Evolutionary conservation across 805 yeast genomes (phyloP).

Genomic region (Kazachstania kunashirensis): DNA sequence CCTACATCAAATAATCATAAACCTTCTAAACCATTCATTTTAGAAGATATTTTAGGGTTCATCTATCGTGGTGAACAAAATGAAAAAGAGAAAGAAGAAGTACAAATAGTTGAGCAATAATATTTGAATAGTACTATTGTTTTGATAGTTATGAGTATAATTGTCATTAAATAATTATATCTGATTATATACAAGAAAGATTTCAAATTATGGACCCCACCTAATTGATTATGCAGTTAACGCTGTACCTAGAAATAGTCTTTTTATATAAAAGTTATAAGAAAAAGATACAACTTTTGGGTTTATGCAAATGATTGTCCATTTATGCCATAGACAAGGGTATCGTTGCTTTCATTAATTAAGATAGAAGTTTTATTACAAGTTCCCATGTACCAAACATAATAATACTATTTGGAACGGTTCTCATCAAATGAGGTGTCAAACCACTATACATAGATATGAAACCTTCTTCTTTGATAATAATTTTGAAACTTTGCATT

Average conservation of each 20-base stretch:
- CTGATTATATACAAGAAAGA: too few relatives aligned
- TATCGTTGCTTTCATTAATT: background rate
- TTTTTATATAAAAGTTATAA: too few relatives aligned
- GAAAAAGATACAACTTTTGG: background rate
- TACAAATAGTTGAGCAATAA: background rate
- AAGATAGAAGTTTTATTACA: conserved; percentile 49
- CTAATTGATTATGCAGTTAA: too few relatives aligned
- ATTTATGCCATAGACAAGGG: background rate
- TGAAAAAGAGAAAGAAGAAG: background rate
- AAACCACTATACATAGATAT: conserved; percentile 93
- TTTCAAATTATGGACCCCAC: too few relatives aligned
- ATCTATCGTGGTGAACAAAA: conserved; percentile 35
- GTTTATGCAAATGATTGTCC: background rate
- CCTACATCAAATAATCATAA: conserved; percentile 30
- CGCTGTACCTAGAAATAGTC: too few relatives aligned
- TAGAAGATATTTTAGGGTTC: conserved; percentile 35
- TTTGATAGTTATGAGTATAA: too few relatives aligned
- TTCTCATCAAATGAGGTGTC: conserved; percentile 91
- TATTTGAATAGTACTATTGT: too few relatives aligned
- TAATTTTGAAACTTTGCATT: conserved; percentile 72
- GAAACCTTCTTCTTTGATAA: conserved; percentile 88
- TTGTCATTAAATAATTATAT: too few relatives aligned
- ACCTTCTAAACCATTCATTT: conserved; percentile 25
- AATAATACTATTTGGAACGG: conserved; percentile 94
- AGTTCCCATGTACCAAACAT: conserved; percentile 99